A percentile compares a stretch with the other conserved stretches of the same genome.
Conservation (phyloP, 495 filamentous ascomycete genomes). For the Glarea lozoyensis region DNA sequence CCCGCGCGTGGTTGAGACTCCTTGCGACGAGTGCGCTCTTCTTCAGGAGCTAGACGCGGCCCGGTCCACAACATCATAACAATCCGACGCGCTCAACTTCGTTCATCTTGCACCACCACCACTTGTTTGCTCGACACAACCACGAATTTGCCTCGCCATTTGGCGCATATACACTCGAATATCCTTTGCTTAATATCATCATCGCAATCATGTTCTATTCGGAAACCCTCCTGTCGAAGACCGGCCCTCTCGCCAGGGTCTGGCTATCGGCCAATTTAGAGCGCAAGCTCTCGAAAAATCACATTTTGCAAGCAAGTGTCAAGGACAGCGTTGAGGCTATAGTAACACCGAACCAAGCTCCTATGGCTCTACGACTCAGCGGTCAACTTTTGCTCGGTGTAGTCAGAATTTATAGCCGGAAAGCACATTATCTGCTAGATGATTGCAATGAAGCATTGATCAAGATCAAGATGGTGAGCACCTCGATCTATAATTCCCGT, state of each 20-base stretch:
- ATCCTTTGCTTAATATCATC: conserved; percentile 9
- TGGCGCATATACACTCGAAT: conserved; percentile 19
- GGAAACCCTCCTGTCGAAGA: conserved; percentile 90
- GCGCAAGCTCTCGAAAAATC: conserved; percentile 92
- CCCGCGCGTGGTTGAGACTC: background rate
- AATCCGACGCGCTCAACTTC: conserved; percentile 31
- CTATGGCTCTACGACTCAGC: conserved; percentile 88
- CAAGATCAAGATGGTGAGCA: conserved; percentile 92
- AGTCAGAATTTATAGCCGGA: conserved; percentile 93
- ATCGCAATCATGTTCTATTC: conserved; percentile 84
- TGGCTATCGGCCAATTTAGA: conserved; percentile 97
- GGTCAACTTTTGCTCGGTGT: conserved; percentile 92
- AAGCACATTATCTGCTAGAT: conserved; percentile 89
- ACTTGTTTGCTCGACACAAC: conserved; percentile 15
- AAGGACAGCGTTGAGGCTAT: conserved; percentile 90
- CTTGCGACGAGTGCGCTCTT: conserved; percentile 3
- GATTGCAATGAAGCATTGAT: conserved; percentile 95
- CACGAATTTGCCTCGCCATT: conserved; percentile 10
- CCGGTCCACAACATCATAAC: conserved; percentile 19
- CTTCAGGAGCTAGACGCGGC: conserved; percentile 16
- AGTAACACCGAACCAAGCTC: conserved; percentile 86
- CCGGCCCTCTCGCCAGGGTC: conserved; percentile 91
- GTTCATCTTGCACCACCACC: conserved; percentile 24
- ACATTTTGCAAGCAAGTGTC: conserved; percentile 86
- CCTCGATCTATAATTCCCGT: background rate